Evolutionary conservation across 2,329 filamentous ascomycete species (phyloP), one percentile per base, ranked within the genome.

Genomic region (Raffaelea deltoideospora): DNA sequence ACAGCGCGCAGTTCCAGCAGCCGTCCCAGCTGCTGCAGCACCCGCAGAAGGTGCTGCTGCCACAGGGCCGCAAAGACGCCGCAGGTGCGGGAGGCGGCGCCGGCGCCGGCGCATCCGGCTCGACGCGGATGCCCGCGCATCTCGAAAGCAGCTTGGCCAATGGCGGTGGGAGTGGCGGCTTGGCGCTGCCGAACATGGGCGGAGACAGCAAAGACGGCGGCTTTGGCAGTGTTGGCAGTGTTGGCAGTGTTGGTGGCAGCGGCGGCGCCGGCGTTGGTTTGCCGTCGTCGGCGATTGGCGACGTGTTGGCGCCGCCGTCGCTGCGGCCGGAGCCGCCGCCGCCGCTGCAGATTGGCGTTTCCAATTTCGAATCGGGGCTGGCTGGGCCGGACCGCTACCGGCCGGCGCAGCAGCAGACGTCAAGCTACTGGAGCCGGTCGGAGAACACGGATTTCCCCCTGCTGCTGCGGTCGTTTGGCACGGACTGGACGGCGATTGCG

Each of bases 341-440:
- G 37, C 62, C 60, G 14, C 59, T 59, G 33, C 63, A 64, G 38
- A 58, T 65, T 35, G 60, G 67, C 3, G 53, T 63, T 2, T 49
- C 64, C 10, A 66, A 64, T 20, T 67, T 73, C 45, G 70, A 72
- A 41, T 50, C 71, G 34, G 48, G 56, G 3, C 60, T 63, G 41
- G 48, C 52, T 19, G 37, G 55, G 13, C 57, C 58, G 28, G 53
- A 57, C 26, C 66, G 68, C 30, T 48, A 43, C 20, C 70, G 69
- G 40, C 55, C 58, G 10, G 63, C 63, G 18, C 60, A 60, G 38
- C 75, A 77, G 44, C 75, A 77, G 45, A 73, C 79, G 13, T 85
- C 79, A 1, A 88, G 82, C 54, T 90, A 90, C 54, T 90, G 83
- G 83, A 88, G 82, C 48, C 82, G 88, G 18, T 79, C 79, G 1